Conservation (phyloP, 139 green algal genomes). For the Chlamydomonas sp. region DNA sequence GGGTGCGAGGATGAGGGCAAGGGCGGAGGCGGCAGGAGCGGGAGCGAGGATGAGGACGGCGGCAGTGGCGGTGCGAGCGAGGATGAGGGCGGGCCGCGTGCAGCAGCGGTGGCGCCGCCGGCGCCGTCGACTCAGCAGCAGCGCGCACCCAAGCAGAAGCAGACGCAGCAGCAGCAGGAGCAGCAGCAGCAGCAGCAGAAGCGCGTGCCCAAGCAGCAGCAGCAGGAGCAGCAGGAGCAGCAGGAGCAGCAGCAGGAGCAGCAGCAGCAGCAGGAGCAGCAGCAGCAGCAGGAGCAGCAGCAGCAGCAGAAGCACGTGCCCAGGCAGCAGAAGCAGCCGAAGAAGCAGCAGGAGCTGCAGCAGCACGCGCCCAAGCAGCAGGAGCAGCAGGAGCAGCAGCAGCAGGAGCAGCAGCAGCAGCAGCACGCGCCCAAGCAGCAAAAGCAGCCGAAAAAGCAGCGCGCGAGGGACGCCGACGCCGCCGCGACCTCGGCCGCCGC, state of each 20-base stretch:
- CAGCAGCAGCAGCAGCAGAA: conserved; percentile 9
- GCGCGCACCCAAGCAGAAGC: background rate
- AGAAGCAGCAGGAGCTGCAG: background rate
- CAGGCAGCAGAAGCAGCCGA: background rate
- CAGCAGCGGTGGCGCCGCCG: background rate
- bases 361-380: conserved; percentile 2
- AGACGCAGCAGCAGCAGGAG: conserved; percentile 4
- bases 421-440: background rate
- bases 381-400: conserved; percentile 2
- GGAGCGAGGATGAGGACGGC: no score
- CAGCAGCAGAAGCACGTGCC: conserved; percentile 1
- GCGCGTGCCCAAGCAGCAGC: conserved; percentile 2
- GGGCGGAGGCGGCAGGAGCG: no score
- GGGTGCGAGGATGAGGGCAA: no score
- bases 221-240: conserved; percentile 11
- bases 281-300: background rate
- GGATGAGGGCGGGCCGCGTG: background rate
- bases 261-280: background rate
- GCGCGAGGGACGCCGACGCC: background rate
- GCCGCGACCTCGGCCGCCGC: no score
- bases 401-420: background rate
- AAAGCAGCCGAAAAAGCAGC: background rate
- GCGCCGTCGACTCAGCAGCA: background rate
- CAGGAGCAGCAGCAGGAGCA: conserved; percentile 5
- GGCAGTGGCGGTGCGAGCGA: background rate